A percentile compares a stretch with the other conserved stretches of the same genome.
phyloP scores from a whole-genome alignment of 2,329 filamentous ascomycete species.

The Trichoderma gracile region DNA sequence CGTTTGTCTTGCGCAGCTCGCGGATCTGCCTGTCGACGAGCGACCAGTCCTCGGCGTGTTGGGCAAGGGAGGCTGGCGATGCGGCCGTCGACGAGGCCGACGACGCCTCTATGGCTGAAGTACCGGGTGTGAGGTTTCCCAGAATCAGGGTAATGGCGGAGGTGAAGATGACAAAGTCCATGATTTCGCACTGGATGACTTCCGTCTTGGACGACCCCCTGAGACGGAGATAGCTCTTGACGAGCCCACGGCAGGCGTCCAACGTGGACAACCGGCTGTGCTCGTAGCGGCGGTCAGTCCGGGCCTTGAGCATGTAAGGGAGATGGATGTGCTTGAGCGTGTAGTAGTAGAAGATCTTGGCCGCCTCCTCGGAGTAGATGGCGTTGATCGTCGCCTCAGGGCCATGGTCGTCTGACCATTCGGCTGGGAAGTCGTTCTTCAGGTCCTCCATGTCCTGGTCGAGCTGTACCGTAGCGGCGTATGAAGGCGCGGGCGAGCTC shows the following conservation, averaged over 20 bases:
- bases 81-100: no score
- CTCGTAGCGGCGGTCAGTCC: constrained; percentile 39
- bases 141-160: constrained; percentile 47
- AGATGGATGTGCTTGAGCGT: constrained; percentile 46
- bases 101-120: neutral
- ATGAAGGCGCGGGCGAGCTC: constrained; percentile 27
- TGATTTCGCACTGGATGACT: constrained; percentile 42
- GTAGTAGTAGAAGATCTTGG: constrained; percentile 44
- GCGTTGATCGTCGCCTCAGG: constrained; percentile 8
- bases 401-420: constrained; percentile 20
- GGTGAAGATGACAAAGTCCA: constrained; percentile 51
- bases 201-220: constrained; percentile 30
- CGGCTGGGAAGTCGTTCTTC: constrained; percentile 21
- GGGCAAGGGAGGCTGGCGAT: constrained; percentile 5
- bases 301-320: constrained; percentile 47
- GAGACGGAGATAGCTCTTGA: constrained; percentile 39
- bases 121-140: constrained; percentile 38
- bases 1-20: constrained; percentile 9
- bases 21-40: constrained; percentile 17
- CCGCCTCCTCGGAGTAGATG: constrained; percentile 33
- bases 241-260: constrained; percentile 44
- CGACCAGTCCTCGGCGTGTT: constrained; percentile 11
- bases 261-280: constrained; percentile 43
- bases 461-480: constrained; percentile 43
- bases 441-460: constrained; percentile 43